Percentiles rank a stretch among this genome's conserved stretches.
Conservation (phyloP, 805 yeast genomes). For the Sugiyamaella boreocaroliniensis region DNA sequence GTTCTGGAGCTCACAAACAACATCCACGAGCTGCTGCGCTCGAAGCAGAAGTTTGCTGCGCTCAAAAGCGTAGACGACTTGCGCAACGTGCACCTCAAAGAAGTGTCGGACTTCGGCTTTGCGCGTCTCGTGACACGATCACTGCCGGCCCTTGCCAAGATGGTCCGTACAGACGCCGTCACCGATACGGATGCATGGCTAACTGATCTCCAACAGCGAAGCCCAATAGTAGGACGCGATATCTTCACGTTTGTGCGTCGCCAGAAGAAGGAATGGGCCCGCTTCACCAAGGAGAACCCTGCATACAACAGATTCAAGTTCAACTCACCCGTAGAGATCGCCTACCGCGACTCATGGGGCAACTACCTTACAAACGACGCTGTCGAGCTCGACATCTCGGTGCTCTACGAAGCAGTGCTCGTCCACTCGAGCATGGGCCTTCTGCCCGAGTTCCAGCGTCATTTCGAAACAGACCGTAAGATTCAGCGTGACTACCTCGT, state of each 20-base stretch:
- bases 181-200: conserved; percentile 58
- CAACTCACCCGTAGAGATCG: conserved; percentile 79
- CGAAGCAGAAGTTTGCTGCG: conserved; percentile 75
- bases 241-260: conserved; percentile 47
- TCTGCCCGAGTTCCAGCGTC: conserved; percentile 50
- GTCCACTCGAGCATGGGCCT: conserved; percentile 73
- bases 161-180: conserved; percentile 66
- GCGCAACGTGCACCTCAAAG: conserved; percentile 59
- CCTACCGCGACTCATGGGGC: conserved; percentile 55
- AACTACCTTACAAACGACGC: conserved; percentile 44
- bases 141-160: conserved; percentile 64
- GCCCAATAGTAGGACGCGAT: conserved; percentile 48
- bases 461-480: conserved; percentile 64
- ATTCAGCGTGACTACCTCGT: conserved; percentile 64
- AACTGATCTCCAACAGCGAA: conserved; percentile 34
- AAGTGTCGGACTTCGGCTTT: conserved; percentile 61
- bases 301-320: conserved; percentile 54
- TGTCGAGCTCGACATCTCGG: conserved; percentile 54
- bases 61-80: conserved; percentile 74
- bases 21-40: conserved; percentile 71
- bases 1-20: conserved; percentile 81
- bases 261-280: conserved; percentile 57
- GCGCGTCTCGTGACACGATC: conserved; percentile 66
- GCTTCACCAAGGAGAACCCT: conserved; percentile 33
- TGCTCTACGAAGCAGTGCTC: conserved; percentile 73